Percentiles rank a stretch among this genome's conserved stretches.
phyloP scores from a whole-genome alignment of 2,329 filamentous ascomycete genomes.

The Monilinia laxa region DNA sequence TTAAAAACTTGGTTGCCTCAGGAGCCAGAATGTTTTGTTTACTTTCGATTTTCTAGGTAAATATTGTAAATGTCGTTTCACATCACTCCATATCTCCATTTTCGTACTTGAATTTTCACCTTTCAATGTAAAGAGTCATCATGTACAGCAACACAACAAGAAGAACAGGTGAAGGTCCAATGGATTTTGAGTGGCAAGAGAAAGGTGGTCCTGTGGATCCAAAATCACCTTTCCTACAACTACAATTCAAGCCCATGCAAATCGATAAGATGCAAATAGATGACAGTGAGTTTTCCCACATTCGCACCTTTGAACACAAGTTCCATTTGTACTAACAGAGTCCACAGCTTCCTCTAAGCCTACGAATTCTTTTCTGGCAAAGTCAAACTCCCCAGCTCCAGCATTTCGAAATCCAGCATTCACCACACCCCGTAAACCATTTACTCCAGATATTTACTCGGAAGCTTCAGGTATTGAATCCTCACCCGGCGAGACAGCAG shows the following conservation, averaged over 20 bases:
- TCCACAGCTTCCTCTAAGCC: slow-evolving; percentile 44
- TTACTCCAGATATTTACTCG: slow-evolving; percentile 54
- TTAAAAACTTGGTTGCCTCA: slow-evolving; percentile 25
- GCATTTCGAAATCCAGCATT: slow-evolving; percentile 64
- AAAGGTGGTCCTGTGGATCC: slow-evolving; percentile 55
- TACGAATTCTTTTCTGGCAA: slow-evolving; percentile 45
- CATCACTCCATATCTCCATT: slow-evolving; percentile 5
- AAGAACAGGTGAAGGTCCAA: slow-evolving; percentile 59
- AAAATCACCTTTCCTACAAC: slow-evolving; percentile 60
- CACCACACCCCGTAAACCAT: slow-evolving; percentile 59
- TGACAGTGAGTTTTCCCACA: slow-evolving; percentile 33
- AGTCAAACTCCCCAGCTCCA: slow-evolving; percentile 49
- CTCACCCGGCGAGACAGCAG: slow-evolving; percentile 57
- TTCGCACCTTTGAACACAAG: not conserved
- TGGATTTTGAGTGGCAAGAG: slow-evolving; percentile 67
- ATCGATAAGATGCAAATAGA: slow-evolving; percentile 33
- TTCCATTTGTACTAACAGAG: not conserved
- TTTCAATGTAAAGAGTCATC: not conserved
- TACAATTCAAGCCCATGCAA: slow-evolving; percentile 47
- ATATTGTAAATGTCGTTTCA: not conserved
- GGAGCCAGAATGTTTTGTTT: slow-evolving; percentile 24
- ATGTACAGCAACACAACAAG: slow-evolving; percentile 49
- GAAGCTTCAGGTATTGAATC: slow-evolving; percentile 59
- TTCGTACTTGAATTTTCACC: slow-evolving; percentile 9
- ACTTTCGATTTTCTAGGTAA: slow-evolving; percentile 15